Evolutionary conservation across 1,284 basidiomycete species (phyloP), one percentile per base, ranked within the genome.

Genomic region (Ceratobasidium sp.): DNA sequence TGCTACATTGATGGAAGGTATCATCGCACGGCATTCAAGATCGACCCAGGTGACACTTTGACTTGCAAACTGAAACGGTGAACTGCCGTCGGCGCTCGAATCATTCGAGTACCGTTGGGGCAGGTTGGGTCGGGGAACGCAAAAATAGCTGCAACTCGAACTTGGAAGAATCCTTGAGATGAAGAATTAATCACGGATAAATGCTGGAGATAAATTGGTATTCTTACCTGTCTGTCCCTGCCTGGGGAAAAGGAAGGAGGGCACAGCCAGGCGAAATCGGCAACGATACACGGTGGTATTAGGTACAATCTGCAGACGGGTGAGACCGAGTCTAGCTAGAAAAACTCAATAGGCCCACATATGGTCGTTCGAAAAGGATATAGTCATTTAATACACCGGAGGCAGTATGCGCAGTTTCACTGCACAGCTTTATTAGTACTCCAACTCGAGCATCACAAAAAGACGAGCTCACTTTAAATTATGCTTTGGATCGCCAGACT

Each of bases 21-120:
- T 73, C 57, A 73, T 44, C 70, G 70, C 25, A 73, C 70, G n/a
- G 70, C 70, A 57, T 73, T 73, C 11, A 73, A 44, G 49, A 73
- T 73, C n/a, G 70, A 73, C 2, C 70, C 70, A 22, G 70, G 70
- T n/a, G 70, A 73, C n/a, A 73, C 70, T 32, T 73, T 73, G 13
- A 73, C 70, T 22, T 73, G 70, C 44, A 73, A 73, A 46, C 70
- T 73, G 49, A 73, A 73, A 49, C 70, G 70, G 34, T 73, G 70
- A 29, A 73, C 70, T 15, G 57, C 52, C 8, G 70, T 62, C 17
- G 70, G 70, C 1, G 56, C 70, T 19, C 70, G 70, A 46, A 73
- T 73, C 40, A 73, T 61, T 4, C 70, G 56, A 1, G 59, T 62
- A 22, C 70, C 70, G 32, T 25, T 29, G 5, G 56, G 70, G 29